Conservation (phyloP, 176 grass and related monocot genomes). For the Oryza punctata region DNA sequence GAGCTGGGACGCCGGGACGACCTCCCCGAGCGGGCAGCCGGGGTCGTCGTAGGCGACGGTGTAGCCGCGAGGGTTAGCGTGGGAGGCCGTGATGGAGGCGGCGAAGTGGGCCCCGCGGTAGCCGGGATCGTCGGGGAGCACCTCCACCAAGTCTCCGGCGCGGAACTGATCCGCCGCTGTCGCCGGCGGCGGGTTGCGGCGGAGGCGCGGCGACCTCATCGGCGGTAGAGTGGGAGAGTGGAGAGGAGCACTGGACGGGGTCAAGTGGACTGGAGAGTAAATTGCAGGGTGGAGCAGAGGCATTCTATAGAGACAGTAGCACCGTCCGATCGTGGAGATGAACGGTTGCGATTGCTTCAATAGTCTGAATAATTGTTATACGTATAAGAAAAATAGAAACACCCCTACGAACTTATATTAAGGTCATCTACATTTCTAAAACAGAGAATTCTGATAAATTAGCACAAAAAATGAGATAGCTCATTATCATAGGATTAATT, state of each 20-base stretch:
- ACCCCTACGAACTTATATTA: too few species aligned
- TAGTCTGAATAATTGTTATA: neutral
- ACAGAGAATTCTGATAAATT: too few species aligned
- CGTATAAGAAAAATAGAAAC: too few species aligned
- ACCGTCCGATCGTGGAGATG: neutral
- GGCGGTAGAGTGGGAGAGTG: neutral
- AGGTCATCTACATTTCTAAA: too few species aligned
- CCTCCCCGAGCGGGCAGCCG: conserved; percentile 37
- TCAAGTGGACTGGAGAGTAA: neutral
- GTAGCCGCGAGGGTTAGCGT: conserved; percentile 43
- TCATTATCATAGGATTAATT: too few species aligned
- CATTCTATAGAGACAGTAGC: neutral
- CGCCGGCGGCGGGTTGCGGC: conserved; percentile 13
- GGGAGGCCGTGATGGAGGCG: conserved; percentile 43
- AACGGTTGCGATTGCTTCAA: neutral
- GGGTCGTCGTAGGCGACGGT: conserved; percentile 53
- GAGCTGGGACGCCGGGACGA: conserved; percentile 41
- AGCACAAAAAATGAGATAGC: too few species aligned
- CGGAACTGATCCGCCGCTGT: neutral
- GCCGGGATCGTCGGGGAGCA: conserved; percentile 47
- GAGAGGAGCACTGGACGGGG: neutral
- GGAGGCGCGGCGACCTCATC: conserved; percentile 44
- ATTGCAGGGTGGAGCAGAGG: neutral
- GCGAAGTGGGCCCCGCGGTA: conserved; percentile 49
- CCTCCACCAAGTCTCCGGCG: conserved; percentile 48